Conservation (phyloP, 225 moss, liverwort and hornwort species). For the Neckera pumila region DNA sequence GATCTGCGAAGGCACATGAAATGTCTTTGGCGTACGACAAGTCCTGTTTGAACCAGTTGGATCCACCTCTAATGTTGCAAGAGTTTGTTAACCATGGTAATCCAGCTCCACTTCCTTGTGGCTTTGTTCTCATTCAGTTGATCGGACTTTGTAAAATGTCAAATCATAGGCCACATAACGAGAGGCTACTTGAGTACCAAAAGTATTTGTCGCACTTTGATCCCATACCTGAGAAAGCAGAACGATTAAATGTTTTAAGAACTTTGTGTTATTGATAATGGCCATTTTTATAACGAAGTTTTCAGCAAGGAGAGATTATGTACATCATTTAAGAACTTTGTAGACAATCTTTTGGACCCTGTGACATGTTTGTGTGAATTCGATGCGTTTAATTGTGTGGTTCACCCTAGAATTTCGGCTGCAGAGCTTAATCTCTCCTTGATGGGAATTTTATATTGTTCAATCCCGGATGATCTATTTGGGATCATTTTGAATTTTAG, state of each 20-base stretch:
- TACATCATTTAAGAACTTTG: background rate
- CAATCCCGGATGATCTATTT: background rate
- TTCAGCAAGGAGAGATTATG: background rate
- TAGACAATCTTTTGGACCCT: background rate
- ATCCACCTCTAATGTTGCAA: conserved; percentile 45
- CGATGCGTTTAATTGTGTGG: background rate
- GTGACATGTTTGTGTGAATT: background rate
- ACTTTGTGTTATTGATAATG: background rate
- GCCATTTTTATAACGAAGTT: background rate
- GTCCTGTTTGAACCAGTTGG: conserved; percentile 26
- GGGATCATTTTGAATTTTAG: background rate
- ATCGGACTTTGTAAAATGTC: background rate
- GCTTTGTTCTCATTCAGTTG: background rate
- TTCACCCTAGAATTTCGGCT: background rate
- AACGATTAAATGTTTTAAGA: background rate
- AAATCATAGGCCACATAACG: background rate
- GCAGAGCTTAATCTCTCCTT: background rate
- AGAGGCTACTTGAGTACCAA: background rate
- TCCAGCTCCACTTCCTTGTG: background rate
- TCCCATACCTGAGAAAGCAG: background rate
- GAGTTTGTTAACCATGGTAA: conserved; percentile 53
- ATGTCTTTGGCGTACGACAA: conserved; percentile 56
- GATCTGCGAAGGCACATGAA: conserved; percentile 44
- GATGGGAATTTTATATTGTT: background rate
- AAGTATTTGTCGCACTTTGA: background rate